These are phyloP conservation scores for Spathaspora sp. DNA, from an alignment of 805 yeast genomes.

Conservation along the genomic window DNA sequence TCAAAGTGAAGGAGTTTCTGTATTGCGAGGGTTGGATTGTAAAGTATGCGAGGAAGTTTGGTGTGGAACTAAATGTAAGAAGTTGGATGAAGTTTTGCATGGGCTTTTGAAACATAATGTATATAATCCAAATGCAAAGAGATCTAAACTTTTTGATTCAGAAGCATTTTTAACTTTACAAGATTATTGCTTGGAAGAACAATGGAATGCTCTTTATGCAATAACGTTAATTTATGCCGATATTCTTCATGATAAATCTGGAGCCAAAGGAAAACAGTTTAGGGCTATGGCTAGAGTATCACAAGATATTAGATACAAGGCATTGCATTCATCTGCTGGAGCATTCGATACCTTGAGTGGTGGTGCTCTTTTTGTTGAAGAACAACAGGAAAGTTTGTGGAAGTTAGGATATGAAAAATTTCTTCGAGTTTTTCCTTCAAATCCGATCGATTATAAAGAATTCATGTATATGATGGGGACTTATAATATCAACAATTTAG, in stretches of 20 bases:
- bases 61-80: constrained; percentile 66
- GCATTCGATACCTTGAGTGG: constrained; percentile 49
- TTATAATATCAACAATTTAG: constrained; percentile 70
- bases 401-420: constrained; percentile 51
- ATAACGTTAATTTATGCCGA: constrained; percentile 55
- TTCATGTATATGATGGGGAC: constrained; percentile 64
- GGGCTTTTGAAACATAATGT: constrained; percentile 53
- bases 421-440: constrained; percentile 42
- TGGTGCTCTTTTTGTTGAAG: constrained; percentile 52
- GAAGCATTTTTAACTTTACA: constrained; percentile 54
- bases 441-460: constrained; percentile 43
- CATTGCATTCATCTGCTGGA: constrained; percentile 54
- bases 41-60: constrained; percentile 61
- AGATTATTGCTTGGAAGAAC: constrained; percentile 57
- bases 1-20: constrained; percentile 21
- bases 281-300: constrained; percentile 65
- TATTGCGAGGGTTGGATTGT: constrained; percentile 59
- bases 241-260: constrained; percentile 39
- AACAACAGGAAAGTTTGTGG: constrained; percentile 60
- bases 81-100: constrained; percentile 48
- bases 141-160: constrained; percentile 38
- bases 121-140: constrained; percentile 18
- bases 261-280: constrained; percentile 43
- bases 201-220: constrained; percentile 68
- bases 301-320: constrained; percentile 60